Percentiles rank a stretch among this genome's conserved stretches.
Conservation (phyloP, 805 yeast species). For the Debaryomyces hansenii region DNA sequence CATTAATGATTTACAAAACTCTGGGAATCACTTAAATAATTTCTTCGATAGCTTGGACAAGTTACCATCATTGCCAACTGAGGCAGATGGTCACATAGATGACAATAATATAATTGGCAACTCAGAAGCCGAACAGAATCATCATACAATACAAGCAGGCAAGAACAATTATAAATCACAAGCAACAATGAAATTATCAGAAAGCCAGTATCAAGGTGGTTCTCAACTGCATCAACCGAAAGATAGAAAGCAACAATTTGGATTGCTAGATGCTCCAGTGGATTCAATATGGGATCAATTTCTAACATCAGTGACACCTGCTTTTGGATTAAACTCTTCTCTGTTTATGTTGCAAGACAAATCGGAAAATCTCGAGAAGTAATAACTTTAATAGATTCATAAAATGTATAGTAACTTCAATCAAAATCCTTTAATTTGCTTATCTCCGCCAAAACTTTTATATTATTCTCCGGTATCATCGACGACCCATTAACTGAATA, state of each 20-base stretch:
- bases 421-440: slow-evolving; percentile 10
- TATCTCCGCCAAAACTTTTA: slow-evolving; percentile 15
- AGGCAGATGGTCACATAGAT: too few relatives aligned
- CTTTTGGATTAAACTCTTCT: neutral
- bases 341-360: neutral
- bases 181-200: neutral
- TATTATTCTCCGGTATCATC: slow-evolving; percentile 7
- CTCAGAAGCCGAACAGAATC: neutral
- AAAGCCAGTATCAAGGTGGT: neutral
- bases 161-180: neutral
- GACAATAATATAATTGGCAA: neutral
- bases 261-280: slow-evolving; percentile 61
- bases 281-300: slow-evolving; percentile 72
- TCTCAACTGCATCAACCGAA: slow-evolving; percentile 10
- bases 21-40: slow-evolving; percentile 29
- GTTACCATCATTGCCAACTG: slow-evolving; percentile 10
- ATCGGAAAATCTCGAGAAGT: too few relatives aligned
- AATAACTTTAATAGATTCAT: too few relatives aligned
- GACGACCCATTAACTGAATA: slow-evolving; percentile 12
- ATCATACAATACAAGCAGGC: neutral
- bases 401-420: neutral
- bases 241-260: slow-evolving; percentile 59
- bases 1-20: neutral
- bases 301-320: slow-evolving; percentile 30
- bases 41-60: slow-evolving; percentile 52